Evolutionary conservation across 768 basidiomycete species (phyloP).

Genomic region (Omphalotus guepiniiformis): DNA sequence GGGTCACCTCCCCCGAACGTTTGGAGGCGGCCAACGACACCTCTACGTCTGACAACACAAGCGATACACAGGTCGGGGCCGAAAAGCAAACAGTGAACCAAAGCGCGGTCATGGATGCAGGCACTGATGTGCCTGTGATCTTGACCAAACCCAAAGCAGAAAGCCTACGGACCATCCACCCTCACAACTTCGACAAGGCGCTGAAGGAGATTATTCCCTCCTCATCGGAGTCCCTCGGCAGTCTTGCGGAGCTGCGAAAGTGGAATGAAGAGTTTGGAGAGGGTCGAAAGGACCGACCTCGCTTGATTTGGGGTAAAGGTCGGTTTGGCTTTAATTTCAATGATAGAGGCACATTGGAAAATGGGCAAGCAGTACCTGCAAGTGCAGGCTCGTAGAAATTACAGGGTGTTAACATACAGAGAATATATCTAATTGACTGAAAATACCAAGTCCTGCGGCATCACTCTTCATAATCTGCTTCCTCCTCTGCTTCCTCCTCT

Average conservation of each 20-base stretch:
- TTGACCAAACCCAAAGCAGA: background rate
- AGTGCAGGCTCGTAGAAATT: too few species aligned
- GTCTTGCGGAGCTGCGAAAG: conserved; percentile 68
- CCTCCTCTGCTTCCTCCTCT: too few species aligned
- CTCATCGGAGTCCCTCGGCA: conserved; percentile 76
- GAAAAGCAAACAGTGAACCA: background rate
- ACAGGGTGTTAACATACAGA: too few species aligned
- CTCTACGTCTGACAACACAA: background rate
- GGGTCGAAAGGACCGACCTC: conserved; percentile 61
- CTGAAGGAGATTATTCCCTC: conserved; percentile 89
- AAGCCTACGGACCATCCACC: conserved; percentile 38
- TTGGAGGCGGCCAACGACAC: background rate
- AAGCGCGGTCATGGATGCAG: background rate
- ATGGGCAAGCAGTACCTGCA: conserved; percentile 44
- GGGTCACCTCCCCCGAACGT: conserved; percentile 33
- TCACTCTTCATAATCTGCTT: conserved; percentile 18
- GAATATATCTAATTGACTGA: too few species aligned
- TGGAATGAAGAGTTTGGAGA: conserved; percentile 97
- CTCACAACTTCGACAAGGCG: conserved; percentile 77
- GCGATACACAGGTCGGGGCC: background rate
- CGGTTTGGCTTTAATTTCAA: conserved; percentile 79
- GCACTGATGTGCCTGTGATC: conserved; percentile 13
- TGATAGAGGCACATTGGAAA: conserved; percentile 29
- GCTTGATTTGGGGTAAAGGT: conserved; percentile 81
- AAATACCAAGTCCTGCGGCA: too few species aligned